A percentile compares a stretch with the other conserved stretches of the same genome.
Evolutionary conservation across 164 flowering plant species (phyloP).

Genomic region (Dillenia suffruticosa): DNA sequence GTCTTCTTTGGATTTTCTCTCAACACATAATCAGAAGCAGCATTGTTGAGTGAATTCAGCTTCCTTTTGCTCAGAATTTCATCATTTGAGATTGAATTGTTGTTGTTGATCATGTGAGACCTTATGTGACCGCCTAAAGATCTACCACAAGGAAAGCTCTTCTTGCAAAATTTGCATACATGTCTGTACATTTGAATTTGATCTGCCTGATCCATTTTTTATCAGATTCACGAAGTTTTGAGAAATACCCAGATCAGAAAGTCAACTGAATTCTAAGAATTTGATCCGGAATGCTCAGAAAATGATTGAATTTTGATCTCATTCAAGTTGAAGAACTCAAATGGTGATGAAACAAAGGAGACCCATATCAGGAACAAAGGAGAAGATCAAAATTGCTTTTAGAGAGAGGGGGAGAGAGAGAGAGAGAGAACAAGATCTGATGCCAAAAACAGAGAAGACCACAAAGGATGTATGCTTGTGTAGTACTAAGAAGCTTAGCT

Average conservation of each 20-base stretch:
- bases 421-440: slow-evolving; percentile 30
- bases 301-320: slow-evolving; percentile 11
- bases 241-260: slow-evolving; percentile 14
- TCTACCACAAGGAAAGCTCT: slow-evolving; percentile 75
- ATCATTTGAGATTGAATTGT: slow-evolving; percentile 26
- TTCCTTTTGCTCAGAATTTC: slow-evolving; percentile 25
- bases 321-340: slow-evolving; percentile 11
- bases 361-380: slow-evolving; percentile 31
- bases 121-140: slow-evolving; percentile 96
- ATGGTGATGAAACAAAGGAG: slow-evolving; percentile 11
- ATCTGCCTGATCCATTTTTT: slow-evolving; percentile 18
- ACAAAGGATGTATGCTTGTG: background rate
- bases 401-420: background rate
- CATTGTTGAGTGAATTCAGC: slow-evolving; percentile 15
- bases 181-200: slow-evolving; percentile 30
- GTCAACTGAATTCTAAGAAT: slow-evolving; percentile 6
- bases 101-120: slow-evolving; percentile 53
- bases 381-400: slow-evolving; percentile 8
- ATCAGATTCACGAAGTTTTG: slow-evolving; percentile 17
- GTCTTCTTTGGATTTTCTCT: slow-evolving; percentile 72
- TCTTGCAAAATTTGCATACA: slow-evolving; percentile 73
- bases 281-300: background rate
- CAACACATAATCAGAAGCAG: slow-evolving; percentile 37
- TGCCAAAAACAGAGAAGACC: background rate
- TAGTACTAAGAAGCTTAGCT: too few relatives aligned